Conservation (phyloP, 2,329 filamentous ascomycete genomes). For the Diaporthe eres region DNA sequence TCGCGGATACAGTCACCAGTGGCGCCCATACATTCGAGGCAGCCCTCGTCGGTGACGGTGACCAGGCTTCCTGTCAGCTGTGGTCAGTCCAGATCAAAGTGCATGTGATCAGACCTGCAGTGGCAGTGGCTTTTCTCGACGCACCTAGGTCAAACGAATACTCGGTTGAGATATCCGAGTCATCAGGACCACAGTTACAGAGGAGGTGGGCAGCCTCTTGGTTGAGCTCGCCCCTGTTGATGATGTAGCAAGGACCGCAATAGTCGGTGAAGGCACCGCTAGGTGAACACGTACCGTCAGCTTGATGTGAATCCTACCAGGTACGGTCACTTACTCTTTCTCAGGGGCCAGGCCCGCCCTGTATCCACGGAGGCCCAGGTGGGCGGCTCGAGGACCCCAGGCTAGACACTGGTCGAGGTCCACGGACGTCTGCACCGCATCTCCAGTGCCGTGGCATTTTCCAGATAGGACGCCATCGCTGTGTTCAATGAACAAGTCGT, state of each 20-base stretch:
- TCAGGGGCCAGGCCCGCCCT: not conserved
- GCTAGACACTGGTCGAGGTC: conserved; percentile 36
- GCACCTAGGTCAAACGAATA: conserved; percentile 36
- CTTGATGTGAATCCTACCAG: not conserved
- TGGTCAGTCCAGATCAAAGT: not conserved
- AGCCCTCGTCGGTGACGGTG: conserved; percentile 26
- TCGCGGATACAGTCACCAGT: not conserved
- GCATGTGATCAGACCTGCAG: not conserved
- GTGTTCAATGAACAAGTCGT: conserved; percentile 11
- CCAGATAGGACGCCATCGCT: conserved; percentile 22
- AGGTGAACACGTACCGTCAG: not conserved
- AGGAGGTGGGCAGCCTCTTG: conserved; percentile 24
- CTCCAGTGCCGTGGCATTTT: not conserved
- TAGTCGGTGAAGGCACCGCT: conserved; percentile 32
- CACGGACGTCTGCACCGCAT: not conserved
- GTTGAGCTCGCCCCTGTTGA: conserved; percentile 13
- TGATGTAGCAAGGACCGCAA: conserved; percentile 26
- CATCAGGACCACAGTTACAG: conserved; percentile 27
- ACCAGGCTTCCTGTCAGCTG: conserved; percentile 4
- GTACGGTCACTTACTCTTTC: conserved; percentile 21
- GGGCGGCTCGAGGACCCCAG: conserved; percentile 8
- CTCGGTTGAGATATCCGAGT: not conserved
- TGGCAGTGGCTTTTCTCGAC: not conserved
- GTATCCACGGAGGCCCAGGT: not conserved
- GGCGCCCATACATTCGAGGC: conserved; percentile 31